Percentiles rank a stretch among this genome's conserved stretches.
Conservation (phyloP, 1,284 basidiomycete genomes). For the Tilletia setariae region DNA sequence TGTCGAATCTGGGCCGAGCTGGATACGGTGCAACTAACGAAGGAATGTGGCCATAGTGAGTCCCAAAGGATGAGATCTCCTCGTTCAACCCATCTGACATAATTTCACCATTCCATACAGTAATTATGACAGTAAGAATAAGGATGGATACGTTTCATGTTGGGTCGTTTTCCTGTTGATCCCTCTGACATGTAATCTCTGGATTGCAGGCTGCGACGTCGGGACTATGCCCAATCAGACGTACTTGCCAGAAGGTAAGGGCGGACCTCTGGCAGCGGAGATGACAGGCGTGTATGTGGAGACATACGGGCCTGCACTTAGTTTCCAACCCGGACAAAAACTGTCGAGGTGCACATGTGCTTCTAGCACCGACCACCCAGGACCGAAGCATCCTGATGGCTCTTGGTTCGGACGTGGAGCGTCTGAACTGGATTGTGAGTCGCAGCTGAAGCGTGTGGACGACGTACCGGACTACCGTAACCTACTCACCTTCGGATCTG, state of each 20-base stretch:
- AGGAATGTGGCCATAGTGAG: slow-evolving; percentile 72
- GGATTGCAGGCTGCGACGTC: slow-evolving; percentile 43
- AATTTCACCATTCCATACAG: background rate
- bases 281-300: background rate
- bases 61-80: slow-evolving; percentile 15
- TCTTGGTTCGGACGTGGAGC: slow-evolving; percentile 67
- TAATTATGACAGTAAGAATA: slow-evolving; percentile 28
- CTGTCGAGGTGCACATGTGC: slow-evolving; percentile 67
- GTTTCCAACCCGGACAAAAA: slow-evolving; percentile 66
- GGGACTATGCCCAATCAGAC: slow-evolving; percentile 44
- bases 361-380: slow-evolving; percentile 74
- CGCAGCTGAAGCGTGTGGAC: no score
- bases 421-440: slow-evolving; percentile 63
- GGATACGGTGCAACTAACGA: slow-evolving; percentile 59
- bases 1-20: slow-evolving; percentile 59
- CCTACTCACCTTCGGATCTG: no score
- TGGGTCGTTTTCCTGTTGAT: slow-evolving; percentile 59
- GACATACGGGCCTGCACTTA: background rate
- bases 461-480: no score
- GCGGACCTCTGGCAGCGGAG: slow-evolving; percentile 9
- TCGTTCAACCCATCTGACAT: background rate
- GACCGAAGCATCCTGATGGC: slow-evolving; percentile 66
- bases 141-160: slow-evolving; percentile 34
- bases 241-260: background rate
- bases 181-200: no score